phyloP scores from a whole-genome alignment of 495 filamentous ascomycete species.

The Xylaria sp. region DNA sequence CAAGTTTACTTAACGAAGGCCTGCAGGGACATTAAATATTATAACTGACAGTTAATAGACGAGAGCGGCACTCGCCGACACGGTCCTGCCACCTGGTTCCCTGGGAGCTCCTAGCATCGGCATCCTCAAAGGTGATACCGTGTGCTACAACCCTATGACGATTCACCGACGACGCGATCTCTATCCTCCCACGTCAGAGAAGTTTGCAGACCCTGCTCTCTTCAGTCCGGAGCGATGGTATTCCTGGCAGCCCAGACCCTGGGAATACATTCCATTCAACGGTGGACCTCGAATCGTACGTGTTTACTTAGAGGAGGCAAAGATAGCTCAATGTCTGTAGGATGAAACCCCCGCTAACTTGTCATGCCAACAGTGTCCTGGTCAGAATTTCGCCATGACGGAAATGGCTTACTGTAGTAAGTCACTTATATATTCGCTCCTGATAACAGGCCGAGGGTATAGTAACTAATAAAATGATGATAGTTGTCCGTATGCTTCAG shows the following conservation, averaged over 20 bases:
- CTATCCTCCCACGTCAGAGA: constrained; percentile 48
- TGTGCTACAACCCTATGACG: constrained; percentile 52
- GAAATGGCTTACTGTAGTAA: constrained; percentile 56
- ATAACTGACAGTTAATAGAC: constrained; percentile 11
- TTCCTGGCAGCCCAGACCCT: constrained; percentile 59
- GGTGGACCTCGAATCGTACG: constrained; percentile 59
- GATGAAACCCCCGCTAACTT: background rate
- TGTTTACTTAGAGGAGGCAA: background rate
- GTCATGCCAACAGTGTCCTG: constrained; percentile 42
- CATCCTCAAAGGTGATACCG: constrained; percentile 45
- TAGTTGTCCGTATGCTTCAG: constrained; percentile 65
- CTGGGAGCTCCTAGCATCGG: constrained; percentile 40
- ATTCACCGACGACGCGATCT: constrained; percentile 63
- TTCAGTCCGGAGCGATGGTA: constrained; percentile 67
- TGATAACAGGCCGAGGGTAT: background rate
- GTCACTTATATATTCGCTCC: constrained; percentile 39
- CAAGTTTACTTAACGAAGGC: background rate
- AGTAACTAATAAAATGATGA: background rate
- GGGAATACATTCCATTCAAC: constrained; percentile 68
- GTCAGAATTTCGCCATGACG: constrained; percentile 63
- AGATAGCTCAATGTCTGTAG: constrained; percentile 24
- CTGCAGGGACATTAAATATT: no score
- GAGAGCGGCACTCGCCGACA: constrained; percentile 23
- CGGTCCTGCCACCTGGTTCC: constrained; percentile 32
- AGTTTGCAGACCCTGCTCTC: constrained; percentile 54